Percentiles rank a stretch among this genome's conserved stretches.
These are phyloP conservation scores for Cairneyella variabilis DNA, from an alignment of 495 filamentous ascomycete species.

Conservation along the genomic window DNA sequence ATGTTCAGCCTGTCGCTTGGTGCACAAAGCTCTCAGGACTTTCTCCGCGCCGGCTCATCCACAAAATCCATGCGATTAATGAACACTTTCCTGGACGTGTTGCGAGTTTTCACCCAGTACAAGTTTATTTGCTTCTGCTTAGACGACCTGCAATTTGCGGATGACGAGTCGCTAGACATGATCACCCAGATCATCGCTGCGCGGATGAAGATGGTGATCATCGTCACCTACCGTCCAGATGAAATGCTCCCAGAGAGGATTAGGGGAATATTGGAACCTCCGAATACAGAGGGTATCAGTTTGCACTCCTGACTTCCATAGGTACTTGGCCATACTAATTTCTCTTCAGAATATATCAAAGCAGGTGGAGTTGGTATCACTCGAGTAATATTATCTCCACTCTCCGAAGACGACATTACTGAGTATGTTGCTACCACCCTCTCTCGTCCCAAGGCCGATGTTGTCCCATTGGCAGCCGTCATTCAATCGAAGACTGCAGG, in stretches of 20 bases:
- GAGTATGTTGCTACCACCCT: conserved; percentile 75
- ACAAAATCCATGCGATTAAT: conserved; percentile 74
- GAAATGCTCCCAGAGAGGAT: conserved; percentile 45
- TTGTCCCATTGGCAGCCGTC: conserved; percentile 62
- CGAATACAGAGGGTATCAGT: conserved; percentile 42
- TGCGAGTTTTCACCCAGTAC: conserved; percentile 70
- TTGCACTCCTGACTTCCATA: conserved; percentile 11
- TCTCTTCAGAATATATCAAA: conserved; percentile 22
- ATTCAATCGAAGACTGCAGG: conserved; percentile 78
- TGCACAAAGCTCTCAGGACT: conserved; percentile 61
- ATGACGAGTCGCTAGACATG: conserved; percentile 78
- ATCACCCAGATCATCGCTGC: conserved; percentile 68
- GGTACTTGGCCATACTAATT: conserved; percentile 13
- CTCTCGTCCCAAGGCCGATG: conserved; percentile 53
- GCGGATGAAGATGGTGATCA: conserved; percentile 72
- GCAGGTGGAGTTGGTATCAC: conserved; percentile 43
- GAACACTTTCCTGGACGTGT: conserved; percentile 80
- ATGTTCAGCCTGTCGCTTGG: conserved; percentile 22
- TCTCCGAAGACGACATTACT: conserved; percentile 70
- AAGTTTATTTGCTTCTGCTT: conserved; percentile 80
- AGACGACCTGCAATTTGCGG: conserved; percentile 84
- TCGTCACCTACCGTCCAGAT: conserved; percentile 61
- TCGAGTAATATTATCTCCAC: conserved; percentile 59
- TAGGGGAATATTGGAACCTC: conserved; percentile 40
- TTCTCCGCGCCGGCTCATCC: conserved; percentile 63